Base-by-base conservation (phyloP, 352 stramenopile species). In the Phytophthora pluvialis region DNA sequence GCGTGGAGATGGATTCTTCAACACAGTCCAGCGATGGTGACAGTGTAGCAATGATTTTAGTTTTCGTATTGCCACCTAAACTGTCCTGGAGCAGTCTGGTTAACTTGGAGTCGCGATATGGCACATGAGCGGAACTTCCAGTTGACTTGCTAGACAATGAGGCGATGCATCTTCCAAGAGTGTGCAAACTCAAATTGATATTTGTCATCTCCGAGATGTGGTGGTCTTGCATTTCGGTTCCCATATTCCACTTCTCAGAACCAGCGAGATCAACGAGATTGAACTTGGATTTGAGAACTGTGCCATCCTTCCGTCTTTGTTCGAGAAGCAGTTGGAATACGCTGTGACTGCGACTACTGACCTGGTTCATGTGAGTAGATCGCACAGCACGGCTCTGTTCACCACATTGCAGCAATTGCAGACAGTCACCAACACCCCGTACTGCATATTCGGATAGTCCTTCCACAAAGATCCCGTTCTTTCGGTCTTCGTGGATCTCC, bases 231-330 rank as follows among this genome's bases (percentile, higher is more conserved):
- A 98, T 97, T 28, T 96, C 76, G 12, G 83, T 60, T 21, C 73
- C 77, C 47, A 86, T 77, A 61, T 97, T 93, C 93, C 94, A 98
- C 60, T 98, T 98, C 61, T 98, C 94, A 6, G 91, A 98, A 9
- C 93, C 93, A 7, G 92, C 93, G 12, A 98, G 76, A 67, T 98
- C 93, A n/a, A 98, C 93, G 5, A 98, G 74, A 73, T 98, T 98
- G 64, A 98, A 97, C 65, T 98, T 98, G 49, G 91, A 95, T 49
- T 93, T 93, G 48, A 97, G 70, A 18, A 91, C 52, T 3, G 75
- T 84, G 29, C 78, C 85, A 60, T 93, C 86, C 39, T 77, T 81
- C 16, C 74, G 82, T 32, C 80, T 75, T 53, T 91, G 78, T 59
- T 96, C 90, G 12, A 98, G 77, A 12, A 93, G 50, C 0, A 98